Evolutionary conservation across 2,329 filamentous ascomycete genomes (phyloP).

Genomic region (Teratosphaeria epicoccoides): DNA sequence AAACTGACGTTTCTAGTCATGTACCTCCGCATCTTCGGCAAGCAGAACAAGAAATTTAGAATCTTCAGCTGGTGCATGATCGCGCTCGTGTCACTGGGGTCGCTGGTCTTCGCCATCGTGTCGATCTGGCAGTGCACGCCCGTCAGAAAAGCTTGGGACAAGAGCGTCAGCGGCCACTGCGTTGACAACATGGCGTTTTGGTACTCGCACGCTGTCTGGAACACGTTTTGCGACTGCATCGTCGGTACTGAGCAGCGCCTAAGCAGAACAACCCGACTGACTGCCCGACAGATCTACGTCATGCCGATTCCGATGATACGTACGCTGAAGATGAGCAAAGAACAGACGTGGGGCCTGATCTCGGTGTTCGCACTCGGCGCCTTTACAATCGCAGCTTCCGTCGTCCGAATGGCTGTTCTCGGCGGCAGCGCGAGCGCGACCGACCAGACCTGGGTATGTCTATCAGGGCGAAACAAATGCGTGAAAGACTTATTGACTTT

Average conservation of each 20-base stretch:
- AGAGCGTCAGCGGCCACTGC: conserved; percentile 10
- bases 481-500: neutral
- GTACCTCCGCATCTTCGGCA: conserved; percentile 15
- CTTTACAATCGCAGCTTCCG: conserved; percentile 19
- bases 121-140: conserved; percentile 19
- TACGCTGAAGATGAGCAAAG: conserved; percentile 13
- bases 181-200: conserved; percentile 15
- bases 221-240: conserved; percentile 18
- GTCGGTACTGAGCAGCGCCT: conserved; percentile 8
- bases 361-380: conserved; percentile 16
- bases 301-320: conserved; percentile 21
- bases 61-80: conserved; percentile 8
- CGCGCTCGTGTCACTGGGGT: conserved; percentile 9
- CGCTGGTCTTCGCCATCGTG: conserved; percentile 15
- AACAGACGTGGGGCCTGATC: conserved; percentile 14
- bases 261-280: neutral
- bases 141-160: conserved; percentile 14
- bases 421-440: conserved; percentile 8
- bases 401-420: conserved; percentile 18
- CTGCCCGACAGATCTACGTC: conserved; percentile 13
- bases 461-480: neutral
- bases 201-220: conserved; percentile 20
- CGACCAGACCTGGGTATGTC: conserved; percentile 16
- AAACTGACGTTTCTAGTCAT: conserved; percentile 19
- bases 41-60: conserved; percentile 1